Conservation (phyloP, 768 basidiomycete genomes). For the Kockovaella imperatae region DNA sequence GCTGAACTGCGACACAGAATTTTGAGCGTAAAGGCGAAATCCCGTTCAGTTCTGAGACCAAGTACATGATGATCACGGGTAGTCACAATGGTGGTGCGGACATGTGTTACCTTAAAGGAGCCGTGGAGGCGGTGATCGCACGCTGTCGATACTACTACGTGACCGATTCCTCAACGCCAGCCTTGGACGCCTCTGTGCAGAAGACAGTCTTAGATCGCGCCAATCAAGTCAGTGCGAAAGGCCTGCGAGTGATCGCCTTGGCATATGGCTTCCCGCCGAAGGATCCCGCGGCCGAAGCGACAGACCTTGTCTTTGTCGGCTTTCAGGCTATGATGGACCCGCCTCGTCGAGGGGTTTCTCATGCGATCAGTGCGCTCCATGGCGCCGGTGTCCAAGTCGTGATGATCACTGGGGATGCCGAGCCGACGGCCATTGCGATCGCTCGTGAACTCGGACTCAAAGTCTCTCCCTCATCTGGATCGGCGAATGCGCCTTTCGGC, state of each 20-base stretch:
- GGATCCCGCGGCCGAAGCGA: slow-evolving; percentile 37
- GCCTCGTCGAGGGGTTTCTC: slow-evolving; percentile 84
- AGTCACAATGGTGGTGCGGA: slow-evolving; percentile 56
- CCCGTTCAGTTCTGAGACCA: slow-evolving; percentile 87
- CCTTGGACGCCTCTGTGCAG: slow-evolving; percentile 62
- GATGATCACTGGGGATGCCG: slow-evolving; percentile 96
- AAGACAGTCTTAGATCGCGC: slow-evolving; percentile 65
- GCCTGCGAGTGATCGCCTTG: slow-evolving; percentile 83
- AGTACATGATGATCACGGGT: slow-evolving; percentile 87
- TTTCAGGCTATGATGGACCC: slow-evolving; percentile 96
- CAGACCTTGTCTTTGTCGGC: slow-evolving; percentile 71
- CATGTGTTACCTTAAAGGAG: slow-evolving; percentile 84
- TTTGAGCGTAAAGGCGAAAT: slow-evolving; percentile 55
- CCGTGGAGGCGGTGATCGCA: slow-evolving; percentile 77
- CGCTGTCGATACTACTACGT: slow-evolving; percentile 85
- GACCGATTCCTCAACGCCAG: slow-evolving; percentile 77
- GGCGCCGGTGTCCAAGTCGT: slow-evolving; percentile 87
- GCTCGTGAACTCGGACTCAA: slow-evolving; percentile 76
- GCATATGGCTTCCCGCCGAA: slow-evolving; percentile 62
- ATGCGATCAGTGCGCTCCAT: slow-evolving; percentile 73
- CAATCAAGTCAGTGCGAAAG: slow-evolving; percentile 61
- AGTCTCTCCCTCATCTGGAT: slow-evolving; percentile 48
- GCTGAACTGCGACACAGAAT: slow-evolving; percentile 17
- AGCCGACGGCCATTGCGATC: slow-evolving; percentile 80
- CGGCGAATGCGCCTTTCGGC: too few relatives aligned